phyloP scores from a whole-genome alignment of 345 rosid genomes.

The Murraya koenigii region DNA sequence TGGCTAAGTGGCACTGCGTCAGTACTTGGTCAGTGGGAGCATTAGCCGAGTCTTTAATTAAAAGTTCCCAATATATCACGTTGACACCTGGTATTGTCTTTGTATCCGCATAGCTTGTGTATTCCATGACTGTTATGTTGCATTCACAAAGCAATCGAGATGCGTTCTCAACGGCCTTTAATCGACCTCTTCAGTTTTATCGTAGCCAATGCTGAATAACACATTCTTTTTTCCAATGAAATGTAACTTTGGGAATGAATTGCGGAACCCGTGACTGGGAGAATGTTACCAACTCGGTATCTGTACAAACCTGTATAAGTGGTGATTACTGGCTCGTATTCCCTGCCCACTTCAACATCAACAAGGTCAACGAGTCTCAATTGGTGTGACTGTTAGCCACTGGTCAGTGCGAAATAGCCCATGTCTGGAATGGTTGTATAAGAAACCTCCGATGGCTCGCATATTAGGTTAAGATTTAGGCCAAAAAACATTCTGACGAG shows the following conservation, averaged over 20 bases:
- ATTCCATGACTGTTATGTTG: slow-evolving; percentile 66
- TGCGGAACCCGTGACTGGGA: too few relatives aligned
- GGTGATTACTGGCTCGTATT: too few relatives aligned
- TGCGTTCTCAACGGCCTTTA: slow-evolving; percentile 66
- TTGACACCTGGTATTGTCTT: slow-evolving; percentile 84
- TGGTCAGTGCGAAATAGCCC: too few relatives aligned
- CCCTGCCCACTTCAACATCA: too few relatives aligned
- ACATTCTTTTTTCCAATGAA: slow-evolving; percentile 27
- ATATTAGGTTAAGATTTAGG: too few relatives aligned
- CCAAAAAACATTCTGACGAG: neutral
- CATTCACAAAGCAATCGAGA: slow-evolving; percentile 41
- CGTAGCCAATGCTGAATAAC: slow-evolving; percentile 70
- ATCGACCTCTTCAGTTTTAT: slow-evolving; percentile 92
- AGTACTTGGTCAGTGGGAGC: slow-evolving; percentile 48
- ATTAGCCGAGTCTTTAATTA: slow-evolving; percentile 53
- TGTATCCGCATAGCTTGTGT: too few relatives aligned
- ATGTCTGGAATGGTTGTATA: too few relatives aligned
- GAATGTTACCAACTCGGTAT: too few relatives aligned
- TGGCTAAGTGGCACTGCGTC: slow-evolving; percentile 60
- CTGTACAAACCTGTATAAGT: too few relatives aligned
- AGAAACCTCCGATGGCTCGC: neutral
- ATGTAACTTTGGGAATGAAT: slow-evolving; percentile 45
- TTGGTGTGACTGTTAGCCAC: too few relatives aligned
- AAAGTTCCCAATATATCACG: slow-evolving; percentile 82
- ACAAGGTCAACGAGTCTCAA: too few relatives aligned